phyloP scores from a whole-genome alignment of 345 rosid genomes.

The Chamaenerion angustifolium region DNA sequence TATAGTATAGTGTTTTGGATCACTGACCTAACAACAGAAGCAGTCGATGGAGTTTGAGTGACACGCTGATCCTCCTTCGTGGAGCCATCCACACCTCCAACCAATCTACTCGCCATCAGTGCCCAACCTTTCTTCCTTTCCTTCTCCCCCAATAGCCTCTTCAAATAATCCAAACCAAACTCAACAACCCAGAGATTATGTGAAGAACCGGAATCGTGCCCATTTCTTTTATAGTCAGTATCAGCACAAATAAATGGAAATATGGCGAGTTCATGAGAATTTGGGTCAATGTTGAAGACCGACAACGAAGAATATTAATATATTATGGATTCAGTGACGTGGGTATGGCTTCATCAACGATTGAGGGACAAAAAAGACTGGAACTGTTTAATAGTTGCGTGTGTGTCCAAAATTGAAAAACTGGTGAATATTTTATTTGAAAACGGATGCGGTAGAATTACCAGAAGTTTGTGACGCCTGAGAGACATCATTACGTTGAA shows the following conservation, averaged over 20 bases:
- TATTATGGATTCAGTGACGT: neutral
- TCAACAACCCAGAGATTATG: neutral
- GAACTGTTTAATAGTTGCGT: neutral
- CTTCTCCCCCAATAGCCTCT: neutral
- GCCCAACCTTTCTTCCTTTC: neutral
- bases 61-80: constrained; percentile 61
- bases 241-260: no score
- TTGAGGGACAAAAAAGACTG: neutral
- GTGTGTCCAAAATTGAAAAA: neutral
- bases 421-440: neutral
- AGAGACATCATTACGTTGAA: constrained; percentile 4
- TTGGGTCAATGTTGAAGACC: no score
- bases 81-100: constrained; percentile 28
- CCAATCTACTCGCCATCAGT: constrained; percentile 3
- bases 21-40: constrained; percentile 72
- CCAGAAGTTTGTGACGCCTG: constrained; percentile 1
- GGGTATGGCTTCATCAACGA: neutral
- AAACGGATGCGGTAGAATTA: neutral
- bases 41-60: constrained; percentile 94
- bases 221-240: no score
- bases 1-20: no score
- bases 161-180: neutral
- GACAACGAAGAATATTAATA: no score
- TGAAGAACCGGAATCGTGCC: no score
- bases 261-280: no score